Percentiles rank a stretch among this genome's conserved stretches.
Evolutionary conservation across 768 basidiomycete genomes (phyloP).

Genomic region (Cantharellus anzutake): DNA sequence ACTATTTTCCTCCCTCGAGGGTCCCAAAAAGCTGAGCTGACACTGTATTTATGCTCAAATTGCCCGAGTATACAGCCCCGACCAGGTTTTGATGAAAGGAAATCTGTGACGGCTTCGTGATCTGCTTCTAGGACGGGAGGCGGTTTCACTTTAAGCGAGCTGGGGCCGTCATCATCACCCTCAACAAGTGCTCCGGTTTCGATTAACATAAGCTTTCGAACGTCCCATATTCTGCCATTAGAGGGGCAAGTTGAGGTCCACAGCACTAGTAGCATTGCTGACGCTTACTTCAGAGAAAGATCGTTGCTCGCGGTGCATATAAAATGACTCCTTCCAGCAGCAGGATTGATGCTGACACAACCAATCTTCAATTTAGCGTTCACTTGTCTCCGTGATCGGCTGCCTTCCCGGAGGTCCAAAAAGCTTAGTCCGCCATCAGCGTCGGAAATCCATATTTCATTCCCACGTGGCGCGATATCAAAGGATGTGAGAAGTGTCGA

Average conservation of each 20-base stretch:
- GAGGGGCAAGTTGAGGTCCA: neutral
- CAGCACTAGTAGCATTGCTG: neutral
- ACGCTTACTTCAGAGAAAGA: slow-evolving; percentile 44
- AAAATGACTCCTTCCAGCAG: slow-evolving; percentile 38
- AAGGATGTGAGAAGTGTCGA: slow-evolving; percentile 41
- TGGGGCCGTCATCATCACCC: slow-evolving; percentile 3
- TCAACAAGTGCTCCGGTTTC: slow-evolving; percentile 2
- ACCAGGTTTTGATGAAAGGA: slow-evolving; percentile 32
- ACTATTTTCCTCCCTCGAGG: slow-evolving; percentile 58
- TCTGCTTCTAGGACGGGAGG: slow-evolving; percentile 3
- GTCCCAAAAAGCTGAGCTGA: slow-evolving; percentile 76
- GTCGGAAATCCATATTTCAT: slow-evolving; percentile 79
- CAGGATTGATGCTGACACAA: slow-evolving; percentile 61
- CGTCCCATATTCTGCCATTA: slow-evolving; percentile 53
- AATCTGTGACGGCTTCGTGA: slow-evolving; percentile 16
- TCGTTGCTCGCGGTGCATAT: slow-evolving; percentile 62
- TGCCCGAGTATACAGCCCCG: slow-evolving; percentile 39
- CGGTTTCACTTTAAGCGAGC: too few species aligned
- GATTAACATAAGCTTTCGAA: slow-evolving; percentile 39
- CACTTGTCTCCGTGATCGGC: slow-evolving; percentile 13
- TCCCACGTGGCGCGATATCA: slow-evolving; percentile 44
- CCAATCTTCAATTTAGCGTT: slow-evolving; percentile 30
- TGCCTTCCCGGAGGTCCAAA: slow-evolving; percentile 47
- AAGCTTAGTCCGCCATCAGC: slow-evolving; percentile 53
- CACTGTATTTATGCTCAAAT: slow-evolving; percentile 54